Evolutionary conservation across 495 filamentous ascomycete genomes (phyloP), one percentile per base, ranked within the genome.

Genomic region (Trypethelium eluteriae): DNA sequence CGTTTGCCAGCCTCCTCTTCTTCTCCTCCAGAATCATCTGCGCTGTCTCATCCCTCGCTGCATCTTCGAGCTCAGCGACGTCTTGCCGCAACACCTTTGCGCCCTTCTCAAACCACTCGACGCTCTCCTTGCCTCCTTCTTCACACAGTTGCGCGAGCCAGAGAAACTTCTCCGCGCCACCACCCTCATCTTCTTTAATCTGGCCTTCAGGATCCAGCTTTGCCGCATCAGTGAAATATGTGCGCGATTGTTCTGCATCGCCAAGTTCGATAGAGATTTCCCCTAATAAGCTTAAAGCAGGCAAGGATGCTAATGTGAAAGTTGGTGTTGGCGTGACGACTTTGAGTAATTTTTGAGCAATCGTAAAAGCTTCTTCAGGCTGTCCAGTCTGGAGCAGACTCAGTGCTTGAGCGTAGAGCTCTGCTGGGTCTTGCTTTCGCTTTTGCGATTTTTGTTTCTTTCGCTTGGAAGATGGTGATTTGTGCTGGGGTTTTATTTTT

Each of bases 71-170:
- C 1, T 78, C 75, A 69, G 85, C 82, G 69, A 96, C 85, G 72
- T 85, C 84, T 57, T 79, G 75, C 67, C 88, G 80, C 70, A 98
- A 79, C 49, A 87, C 84, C 36, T 79, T 78, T 0, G 88, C 87
- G 16, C 92, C 95, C 73, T 86, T 87, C 76, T 93, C 89, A 74
- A 90, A 98, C 92, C 93, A 97, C 38, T 74, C 72, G 41, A 98
- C 87, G 72, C 91, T 96, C 68, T 91, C 89, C 64, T 81, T 72
- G 2, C 94, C 95, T 46, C 94, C 94, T 64, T 90, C 83, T 63
- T 94, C 90, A 74, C 87, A 89, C 73, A 99, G 82, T 77, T 99
- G 95, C 56, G 95, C 94, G 36, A 98, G 81, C 87, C 92, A 97
- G 1, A 99, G 79, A 74, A 98, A 98, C 76, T 96, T 98, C 72